A percentile compares a stretch with the other conserved stretches of the same genome.
Evolutionary conservation across 1,139 yeast genomes (phyloP).

Genomic region (Pichia sp.): DNA sequence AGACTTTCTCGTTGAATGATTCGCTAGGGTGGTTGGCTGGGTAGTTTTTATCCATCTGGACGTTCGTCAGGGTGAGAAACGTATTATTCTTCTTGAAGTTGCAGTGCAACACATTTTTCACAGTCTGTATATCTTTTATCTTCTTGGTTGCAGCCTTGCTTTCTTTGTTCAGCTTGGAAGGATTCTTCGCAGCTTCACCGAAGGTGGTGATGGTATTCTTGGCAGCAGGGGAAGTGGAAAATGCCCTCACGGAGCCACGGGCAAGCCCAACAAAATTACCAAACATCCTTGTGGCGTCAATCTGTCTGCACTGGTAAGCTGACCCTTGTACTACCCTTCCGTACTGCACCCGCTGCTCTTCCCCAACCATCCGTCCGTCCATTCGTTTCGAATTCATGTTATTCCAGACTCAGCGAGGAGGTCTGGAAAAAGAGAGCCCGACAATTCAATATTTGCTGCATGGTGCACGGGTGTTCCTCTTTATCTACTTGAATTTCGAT

Average conservation of each 20-base stretch:
- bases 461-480: slow-evolving; percentile 4
- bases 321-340: no score
- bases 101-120: slow-evolving; percentile 70
- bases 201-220: slow-evolving; percentile 21
- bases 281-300: background rate
- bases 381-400: background rate
- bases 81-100: slow-evolving; percentile 80
- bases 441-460: background rate
- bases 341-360: no score
- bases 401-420: background rate
- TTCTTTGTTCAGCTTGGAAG: slow-evolving; percentile 10
- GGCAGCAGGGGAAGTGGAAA: slow-evolving; percentile 3
- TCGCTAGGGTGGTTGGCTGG: slow-evolving; percentile 52
- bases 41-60: slow-evolving; percentile 59
- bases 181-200: slow-evolving; percentile 24
- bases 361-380: background rate
- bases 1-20: slow-evolving; percentile 68
- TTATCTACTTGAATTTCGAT: background rate
- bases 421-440: background rate
- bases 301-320: background rate
- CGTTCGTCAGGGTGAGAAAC: slow-evolving; percentile 68
- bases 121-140: slow-evolving; percentile 29
- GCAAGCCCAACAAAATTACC: background rate
- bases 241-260: slow-evolving; percentile 8
- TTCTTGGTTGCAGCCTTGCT: slow-evolving; percentile 13